Percentiles rank a stretch among this genome's conserved stretches.
Evolutionary conservation across 108 stramenopile species (phyloP).

Genomic region (Stephanodiscus minutulus): DNA sequence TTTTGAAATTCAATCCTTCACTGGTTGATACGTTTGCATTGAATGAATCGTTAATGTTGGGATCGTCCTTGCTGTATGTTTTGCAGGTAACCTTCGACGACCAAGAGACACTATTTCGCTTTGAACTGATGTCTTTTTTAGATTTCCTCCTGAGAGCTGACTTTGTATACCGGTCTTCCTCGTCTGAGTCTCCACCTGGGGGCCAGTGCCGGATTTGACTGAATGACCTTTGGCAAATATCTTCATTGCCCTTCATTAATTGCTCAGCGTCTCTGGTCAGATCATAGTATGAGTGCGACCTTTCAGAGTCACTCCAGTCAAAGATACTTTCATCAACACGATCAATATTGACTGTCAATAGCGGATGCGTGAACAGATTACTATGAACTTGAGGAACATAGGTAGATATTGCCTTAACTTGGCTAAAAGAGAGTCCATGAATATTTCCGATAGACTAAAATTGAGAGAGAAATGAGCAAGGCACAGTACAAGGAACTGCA

Average conservation of each 20-base stretch:
- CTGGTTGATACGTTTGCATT: conserved; percentile 51
- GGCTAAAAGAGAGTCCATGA: conserved; percentile 38
- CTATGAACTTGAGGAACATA: conserved; percentile 79
- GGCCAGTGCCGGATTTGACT: conserved; percentile 52
- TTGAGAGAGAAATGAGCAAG: conserved; percentile 2
- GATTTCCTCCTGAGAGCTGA: conserved; percentile 35
- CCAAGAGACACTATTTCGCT: conserved; percentile 43
- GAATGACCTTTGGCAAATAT: conserved; percentile 45
- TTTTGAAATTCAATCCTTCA: conserved; percentile 50
- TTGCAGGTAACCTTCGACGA: conserved; percentile 56
- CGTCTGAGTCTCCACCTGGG: conserved; percentile 22
- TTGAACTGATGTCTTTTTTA: conserved; percentile 20
- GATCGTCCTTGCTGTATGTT: conserved; percentile 54
- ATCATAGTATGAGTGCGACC: conserved; percentile 70
- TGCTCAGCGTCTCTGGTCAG: conserved; percentile 73
- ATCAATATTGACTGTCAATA: conserved; percentile 73
- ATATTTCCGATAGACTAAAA: conserved; percentile 34
- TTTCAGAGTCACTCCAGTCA: conserved; percentile 77
- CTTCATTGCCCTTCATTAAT: conserved; percentile 45
- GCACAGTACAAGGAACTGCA: neutral
- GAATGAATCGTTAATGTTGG: conserved; percentile 38
- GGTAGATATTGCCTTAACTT: conserved; percentile 40
- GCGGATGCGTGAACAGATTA: conserved; percentile 66
- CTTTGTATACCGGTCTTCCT: conserved; percentile 19
- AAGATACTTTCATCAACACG: conserved; percentile 64